Evolutionary conservation across 192 early-diverging fungal genomes (phyloP).

Genomic region (Coemansia sp.): DNA sequence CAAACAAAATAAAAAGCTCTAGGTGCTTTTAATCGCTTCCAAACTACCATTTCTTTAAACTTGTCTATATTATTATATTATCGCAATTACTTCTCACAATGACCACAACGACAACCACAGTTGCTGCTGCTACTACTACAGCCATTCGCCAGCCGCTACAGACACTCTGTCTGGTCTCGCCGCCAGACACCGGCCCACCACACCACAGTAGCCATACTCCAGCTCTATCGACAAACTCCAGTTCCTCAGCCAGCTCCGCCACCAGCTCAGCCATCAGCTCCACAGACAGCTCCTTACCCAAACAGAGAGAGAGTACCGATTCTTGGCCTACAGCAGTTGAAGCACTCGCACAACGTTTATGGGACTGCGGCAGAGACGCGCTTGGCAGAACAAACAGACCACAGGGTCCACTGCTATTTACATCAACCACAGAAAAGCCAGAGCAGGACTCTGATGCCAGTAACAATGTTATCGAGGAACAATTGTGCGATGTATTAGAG

Average conservation of each 20-base stretch:
- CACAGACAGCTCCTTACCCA: neutral
- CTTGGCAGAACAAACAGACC: slow-evolving; percentile 4
- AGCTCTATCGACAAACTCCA: neutral
- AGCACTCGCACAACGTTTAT: slow-evolving; percentile 31
- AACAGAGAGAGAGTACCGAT: slow-evolving; percentile 8
- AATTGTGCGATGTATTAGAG: slow-evolving; percentile 1
- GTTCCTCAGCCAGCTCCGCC: neutral
- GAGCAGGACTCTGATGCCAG: slow-evolving; percentile 11
- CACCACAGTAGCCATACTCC: neutral
- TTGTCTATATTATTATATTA: too few relatives aligned
- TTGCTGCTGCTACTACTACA: neutral
- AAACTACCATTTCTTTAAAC: too few relatives aligned
- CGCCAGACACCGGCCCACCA: neutral
- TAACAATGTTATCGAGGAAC: slow-evolving; percentile 9
- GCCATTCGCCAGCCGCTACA: slow-evolving; percentile 12
- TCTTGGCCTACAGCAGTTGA: slow-evolving; percentile 36
- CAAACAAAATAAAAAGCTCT: too few relatives aligned
- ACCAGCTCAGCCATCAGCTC: neutral
- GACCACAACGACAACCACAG: slow-evolving; percentile 25
- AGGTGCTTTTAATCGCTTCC: too few relatives aligned
- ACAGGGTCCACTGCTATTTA: neutral
- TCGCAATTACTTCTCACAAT: neutral
- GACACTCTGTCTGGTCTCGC: slow-evolving; percentile 26
- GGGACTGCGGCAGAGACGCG: slow-evolving; percentile 28
- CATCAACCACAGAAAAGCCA: neutral